Conservation (phyloP, 352 stramenopile genomes). For the Phytophthora tentaculata region DNA sequence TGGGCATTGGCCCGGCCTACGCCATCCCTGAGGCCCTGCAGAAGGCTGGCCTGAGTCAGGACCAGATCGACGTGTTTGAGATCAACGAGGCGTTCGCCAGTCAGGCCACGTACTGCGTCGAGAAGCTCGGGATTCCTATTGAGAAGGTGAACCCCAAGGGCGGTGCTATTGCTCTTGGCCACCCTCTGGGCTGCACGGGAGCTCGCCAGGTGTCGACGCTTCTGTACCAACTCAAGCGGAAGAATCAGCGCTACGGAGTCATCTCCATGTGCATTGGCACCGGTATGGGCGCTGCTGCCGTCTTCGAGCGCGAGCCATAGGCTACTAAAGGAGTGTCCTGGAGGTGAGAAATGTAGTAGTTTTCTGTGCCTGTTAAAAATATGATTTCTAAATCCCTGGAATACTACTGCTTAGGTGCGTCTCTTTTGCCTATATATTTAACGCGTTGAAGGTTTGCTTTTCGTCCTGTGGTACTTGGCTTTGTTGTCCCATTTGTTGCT, state of each 20-base stretch:
- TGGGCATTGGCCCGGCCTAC: slow-evolving; percentile 86
- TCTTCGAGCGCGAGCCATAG: slow-evolving; percentile 87
- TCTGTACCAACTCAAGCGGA: slow-evolving; percentile 91
- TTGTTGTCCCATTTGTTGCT: neutral
- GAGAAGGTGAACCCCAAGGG: slow-evolving; percentile 92
- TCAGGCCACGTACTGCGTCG: slow-evolving; percentile 83
- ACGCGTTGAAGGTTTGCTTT: slow-evolving; percentile 1
- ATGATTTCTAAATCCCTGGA: slow-evolving; percentile 2
- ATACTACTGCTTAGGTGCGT: too few relatives aligned
- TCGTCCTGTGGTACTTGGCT: neutral
- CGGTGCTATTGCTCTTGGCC: slow-evolving; percentile 89
- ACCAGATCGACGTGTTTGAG: slow-evolving; percentile 92
- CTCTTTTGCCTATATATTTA: too few relatives aligned
- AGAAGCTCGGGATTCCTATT: slow-evolving; percentile 79
- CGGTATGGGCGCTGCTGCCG: slow-evolving; percentile 93
- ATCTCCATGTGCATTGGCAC: slow-evolving; percentile 97
- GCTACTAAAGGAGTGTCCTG: slow-evolving; percentile 1
- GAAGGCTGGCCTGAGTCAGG: slow-evolving; percentile 65
- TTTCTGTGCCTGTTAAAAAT: slow-evolving; percentile 16
- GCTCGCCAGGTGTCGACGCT: slow-evolving; percentile 92
- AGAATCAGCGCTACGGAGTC: slow-evolving; percentile 85
- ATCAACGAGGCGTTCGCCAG: slow-evolving; percentile 94
- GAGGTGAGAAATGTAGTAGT: slow-evolving; percentile 4
- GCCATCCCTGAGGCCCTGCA: slow-evolving; percentile 83
- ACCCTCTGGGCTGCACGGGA: slow-evolving; percentile 91